These are phyloP conservation scores for Pisolithus orientalis DNA, from an alignment of 768 basidiomycete species.

Conservation along the genomic window DNA sequence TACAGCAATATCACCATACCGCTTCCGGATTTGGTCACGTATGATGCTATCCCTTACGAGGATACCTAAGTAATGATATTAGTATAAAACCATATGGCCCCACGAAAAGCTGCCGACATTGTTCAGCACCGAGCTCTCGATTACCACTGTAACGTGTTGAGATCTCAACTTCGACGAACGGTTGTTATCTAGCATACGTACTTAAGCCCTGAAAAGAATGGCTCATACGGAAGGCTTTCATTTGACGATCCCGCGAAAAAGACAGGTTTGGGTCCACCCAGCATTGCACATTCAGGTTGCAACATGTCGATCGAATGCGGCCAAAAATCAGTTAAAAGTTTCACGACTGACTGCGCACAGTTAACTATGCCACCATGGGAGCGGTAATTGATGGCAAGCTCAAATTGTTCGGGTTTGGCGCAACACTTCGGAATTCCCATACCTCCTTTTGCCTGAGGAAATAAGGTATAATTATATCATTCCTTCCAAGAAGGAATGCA, in stretches of 20 bases:
- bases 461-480: background rate
- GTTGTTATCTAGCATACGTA: slow-evolving; percentile 14
- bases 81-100: background rate
- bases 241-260: slow-evolving; percentile 49
- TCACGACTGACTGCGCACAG: slow-evolving; percentile 59
- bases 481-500: slow-evolving; percentile 13
- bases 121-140: slow-evolving; percentile 58
- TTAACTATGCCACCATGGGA: slow-evolving; percentile 70
- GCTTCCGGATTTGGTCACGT: slow-evolving; percentile 36
- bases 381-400: slow-evolving; percentile 59
- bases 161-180: background rate
- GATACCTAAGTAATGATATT: slow-evolving; percentile 40
- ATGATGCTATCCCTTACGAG: slow-evolving; percentile 59
- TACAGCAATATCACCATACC: slow-evolving; percentile 53
- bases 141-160: slow-evolving; percentile 30
- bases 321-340: slow-evolving; percentile 58
- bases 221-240: slow-evolving; percentile 39
- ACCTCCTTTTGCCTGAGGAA: background rate
- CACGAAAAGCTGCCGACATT: slow-evolving; percentile 39
- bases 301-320: slow-evolving; percentile 58
- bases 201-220: slow-evolving; percentile 51
- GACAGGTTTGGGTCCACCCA: slow-evolving; percentile 49
- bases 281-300: slow-evolving; percentile 46
- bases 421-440: slow-evolving; percentile 2
- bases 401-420: slow-evolving; percentile 33